Evolutionary conservation across 257 asterid genomes (phyloP), one percentile per base, ranked within the genome.

Genomic region (Fraxinus pennsylvanica): DNA sequence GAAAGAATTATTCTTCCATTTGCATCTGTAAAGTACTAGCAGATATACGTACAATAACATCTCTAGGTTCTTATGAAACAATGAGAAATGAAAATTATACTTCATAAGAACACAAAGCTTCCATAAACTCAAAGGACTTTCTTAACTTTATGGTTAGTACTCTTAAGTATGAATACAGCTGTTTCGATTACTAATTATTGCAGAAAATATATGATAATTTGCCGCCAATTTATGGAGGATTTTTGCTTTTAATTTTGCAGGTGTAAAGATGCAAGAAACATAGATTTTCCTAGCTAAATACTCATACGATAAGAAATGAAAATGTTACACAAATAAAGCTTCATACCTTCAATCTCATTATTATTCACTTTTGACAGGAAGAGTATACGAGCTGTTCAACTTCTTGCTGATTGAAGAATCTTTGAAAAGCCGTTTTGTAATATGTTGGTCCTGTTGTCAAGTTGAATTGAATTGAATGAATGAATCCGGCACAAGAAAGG

Each of bases 291-390:
- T n/a, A 7, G 68, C 25, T 67, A n/a, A 70, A 72, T 52, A 41
- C 27, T 15, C 25, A 29, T 4, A 22, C 6, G 3, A 73, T 6
- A 22, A 73, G 4, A 65, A 57, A 57, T 57, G 32, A 45, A 32
- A 72, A 61, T 43, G 35, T 66, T 30, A 14, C 32, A 47, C 3
- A 41, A 12, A 9, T 81, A 71, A 66, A 76, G 45, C 68, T 76
- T 8, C 90, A 67, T 78, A 88, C 92, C 92, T 88, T 86, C 84
- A 43, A 45, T 81, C 65, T 86, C 89, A 84, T 82, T 84, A 78
- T 59, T 78, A 72, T 33, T 75, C 36, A 54, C 39, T 72, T 59
- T 70, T 7, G 59, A 80, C 39, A 1, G 43, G 80, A 38, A 78
- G 85, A 85, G 54, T 82, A 83, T 67, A 74, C 35, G 1, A 75